Conservation (phyloP, 805 yeast species). For the Metschnikowia hibisci region DNA sequence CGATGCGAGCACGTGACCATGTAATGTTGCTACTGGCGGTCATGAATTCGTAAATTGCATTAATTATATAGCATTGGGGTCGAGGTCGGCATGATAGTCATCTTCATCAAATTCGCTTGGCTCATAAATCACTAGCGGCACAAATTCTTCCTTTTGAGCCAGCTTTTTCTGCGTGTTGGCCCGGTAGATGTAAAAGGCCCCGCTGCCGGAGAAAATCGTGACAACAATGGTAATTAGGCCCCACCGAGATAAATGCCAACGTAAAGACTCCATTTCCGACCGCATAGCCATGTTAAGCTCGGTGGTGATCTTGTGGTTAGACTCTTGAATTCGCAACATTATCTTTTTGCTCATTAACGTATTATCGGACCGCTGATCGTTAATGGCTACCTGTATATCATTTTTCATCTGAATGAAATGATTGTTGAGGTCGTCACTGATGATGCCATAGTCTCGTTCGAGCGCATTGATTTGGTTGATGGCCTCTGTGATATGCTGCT, state of each 20-base stretch:
- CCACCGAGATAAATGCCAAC: constrained; percentile 92
- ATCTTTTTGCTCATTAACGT: constrained; percentile 67
- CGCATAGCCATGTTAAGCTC: constrained; percentile 77
- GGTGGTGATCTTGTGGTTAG: constrained; percentile 79
- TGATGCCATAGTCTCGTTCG: constrained; percentile 66
- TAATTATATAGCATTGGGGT: constrained; percentile 21
- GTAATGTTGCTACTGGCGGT: not conserved
- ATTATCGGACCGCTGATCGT: constrained; percentile 83
- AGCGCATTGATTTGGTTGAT: constrained; percentile 63
- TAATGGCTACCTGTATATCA: constrained; percentile 76
- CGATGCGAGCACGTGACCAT: constrained; percentile 5
- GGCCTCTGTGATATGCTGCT: constrained; percentile 61
- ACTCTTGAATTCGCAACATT: constrained; percentile 70
- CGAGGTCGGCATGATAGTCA: constrained; percentile 55
- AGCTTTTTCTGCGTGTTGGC: constrained; percentile 20
- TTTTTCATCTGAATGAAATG: constrained; percentile 59
- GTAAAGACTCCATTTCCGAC: constrained; percentile 78
- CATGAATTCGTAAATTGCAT: not conserved
- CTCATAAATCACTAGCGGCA: constrained; percentile 40
- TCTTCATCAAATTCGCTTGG: constrained; percentile 52
- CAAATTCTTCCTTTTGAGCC: constrained; percentile 31
- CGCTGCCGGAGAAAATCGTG: constrained; percentile 52
- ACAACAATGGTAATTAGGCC: constrained; percentile 75
- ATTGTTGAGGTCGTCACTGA: constrained; percentile 69
- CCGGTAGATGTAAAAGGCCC: constrained; percentile 49